phyloP scores from a whole-genome alignment of 768 basidiomycete genomes.

The Guyanaporus albipodus region DNA sequence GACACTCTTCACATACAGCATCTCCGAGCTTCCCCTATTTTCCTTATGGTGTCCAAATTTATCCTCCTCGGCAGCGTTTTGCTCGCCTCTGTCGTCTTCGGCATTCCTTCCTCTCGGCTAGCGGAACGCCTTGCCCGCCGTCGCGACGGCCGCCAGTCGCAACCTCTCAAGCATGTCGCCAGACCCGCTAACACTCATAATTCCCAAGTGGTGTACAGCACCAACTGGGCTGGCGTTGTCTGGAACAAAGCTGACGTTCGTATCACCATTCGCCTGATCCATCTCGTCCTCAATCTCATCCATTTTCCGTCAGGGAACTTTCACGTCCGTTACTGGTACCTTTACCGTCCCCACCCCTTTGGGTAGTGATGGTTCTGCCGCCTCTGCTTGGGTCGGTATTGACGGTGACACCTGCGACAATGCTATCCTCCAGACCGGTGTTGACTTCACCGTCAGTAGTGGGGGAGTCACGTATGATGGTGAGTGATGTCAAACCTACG shows the following conservation, averaged over 20 bases:
- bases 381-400: constrained; percentile 25
- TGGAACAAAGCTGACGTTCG: constrained; percentile 7
- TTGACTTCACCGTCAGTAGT: constrained; percentile 6
- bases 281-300: not conserved
- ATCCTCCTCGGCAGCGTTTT: constrained; percentile 14
- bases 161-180: constrained; percentile 3
- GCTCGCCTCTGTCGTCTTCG: constrained; percentile 17
- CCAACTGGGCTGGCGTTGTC: constrained; percentile 20
- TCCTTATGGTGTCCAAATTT: constrained; percentile 19
- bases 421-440: constrained; percentile 20
- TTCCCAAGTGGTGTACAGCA: constrained; percentile 14
- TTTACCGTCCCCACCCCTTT: constrained; percentile 18
- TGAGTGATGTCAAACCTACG: not conserved
- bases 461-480: constrained; percentile 9
- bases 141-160: constrained; percentile 11
- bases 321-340: constrained; percentile 16
- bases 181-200: not conserved
- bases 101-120: constrained; percentile 12
- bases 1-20: too few relatives aligned
- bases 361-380: constrained; percentile 5
- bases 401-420: constrained; percentile 13
- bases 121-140: constrained; percentile 14
- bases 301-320: constrained; percentile 13
- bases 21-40: not conserved
- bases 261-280: not conserved